phyloP scores from a whole-genome alignment of 2,329 filamentous ascomycete species.

The Alternaria consortialis region DNA sequence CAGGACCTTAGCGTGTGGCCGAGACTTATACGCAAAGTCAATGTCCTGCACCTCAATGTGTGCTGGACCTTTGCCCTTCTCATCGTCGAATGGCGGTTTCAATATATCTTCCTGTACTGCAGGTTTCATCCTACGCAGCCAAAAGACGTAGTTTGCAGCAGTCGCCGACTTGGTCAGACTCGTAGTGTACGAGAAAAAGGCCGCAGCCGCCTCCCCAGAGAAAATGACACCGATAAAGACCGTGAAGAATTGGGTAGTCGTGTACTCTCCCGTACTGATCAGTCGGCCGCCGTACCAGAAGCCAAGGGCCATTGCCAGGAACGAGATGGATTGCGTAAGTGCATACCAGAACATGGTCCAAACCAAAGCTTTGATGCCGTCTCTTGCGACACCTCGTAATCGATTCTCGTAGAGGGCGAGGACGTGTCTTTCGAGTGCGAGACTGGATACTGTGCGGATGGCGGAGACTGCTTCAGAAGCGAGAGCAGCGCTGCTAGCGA shows the following conservation, averaged over 20 bases:
- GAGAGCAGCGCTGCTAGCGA: constrained; percentile 70
- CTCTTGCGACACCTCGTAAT: constrained; percentile 63
- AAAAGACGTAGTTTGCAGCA: constrained; percentile 68
- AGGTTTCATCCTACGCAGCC: constrained; percentile 52
- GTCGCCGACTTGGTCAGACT: constrained; percentile 97
- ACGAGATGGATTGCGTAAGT: constrained; percentile 79
- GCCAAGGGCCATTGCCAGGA: constrained; percentile 45
- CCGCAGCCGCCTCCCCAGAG: constrained; percentile 72
- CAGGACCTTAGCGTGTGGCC: constrained; percentile 79
- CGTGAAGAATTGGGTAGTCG: constrained; percentile 88
- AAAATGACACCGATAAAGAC: constrained; percentile 70
- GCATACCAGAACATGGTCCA: constrained; percentile 84
- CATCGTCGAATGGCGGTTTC: constrained; percentile 44
- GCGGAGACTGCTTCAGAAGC: constrained; percentile 94
- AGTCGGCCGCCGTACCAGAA: constrained; percentile 52
- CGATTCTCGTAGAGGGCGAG: constrained; percentile 70
- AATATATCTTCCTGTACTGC: constrained; percentile 50
- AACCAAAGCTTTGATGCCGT: constrained; percentile 71
- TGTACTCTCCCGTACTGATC: constrained; percentile 59
- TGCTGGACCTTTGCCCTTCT: constrained; percentile 43
- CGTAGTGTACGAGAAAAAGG: constrained; percentile 90
- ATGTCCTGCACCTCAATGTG: constrained; percentile 65
- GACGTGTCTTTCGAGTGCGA: constrained; percentile 88
- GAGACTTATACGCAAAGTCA: constrained; percentile 82
- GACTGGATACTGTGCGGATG: constrained; percentile 89